Evolutionary conservation across 192 early-diverging fungal genomes (phyloP), one percentile per base, ranked within the genome.

Genomic region (Coemansia sp.): DNA sequence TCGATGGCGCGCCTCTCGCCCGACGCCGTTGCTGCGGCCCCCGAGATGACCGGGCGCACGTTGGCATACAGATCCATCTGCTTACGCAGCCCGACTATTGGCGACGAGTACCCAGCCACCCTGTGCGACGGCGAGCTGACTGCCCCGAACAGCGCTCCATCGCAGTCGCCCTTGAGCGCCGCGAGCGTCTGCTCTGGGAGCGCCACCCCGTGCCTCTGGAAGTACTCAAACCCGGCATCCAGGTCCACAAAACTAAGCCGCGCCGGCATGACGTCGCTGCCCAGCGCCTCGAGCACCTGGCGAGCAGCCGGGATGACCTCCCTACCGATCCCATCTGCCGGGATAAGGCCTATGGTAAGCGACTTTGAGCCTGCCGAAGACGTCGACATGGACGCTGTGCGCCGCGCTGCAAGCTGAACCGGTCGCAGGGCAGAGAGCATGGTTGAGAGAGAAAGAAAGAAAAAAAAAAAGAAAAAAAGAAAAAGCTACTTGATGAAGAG

Each of bases 91-190:
- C 92, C 95, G 36, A 99, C 97, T 62, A 99, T 99, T 21, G 97
- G 97, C 7, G 94, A 96, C 34, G 95, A 95, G 82, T 99, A 99
- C 39, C 97, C 97, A 4, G 90, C 95, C 20, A 97, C 97, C 84
- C 93, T 96, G 86, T 96, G 95, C 20, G 95, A 96, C 31, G 97
- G 97, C 56, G 96, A 99, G 83, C 95, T 93, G 63, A 99, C 97
- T 43, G 95, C 93, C 18, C 97, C 97, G 84, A 99, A 99, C 60
- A 99, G 85, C 13, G 94, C 97, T 5, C 95, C 95, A 36, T 94
- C 88, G 68, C 95, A 97, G 53, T 94, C 88, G 59, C 78, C 84
- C 76, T 89, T 89, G 56, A 97, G 85, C 38, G 79, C 84, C 11
- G 87, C 86, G 5, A 99, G 87, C 14, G 95, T 99, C 63, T 88